These are phyloP conservation scores for Claviceps sp. DNA, from an alignment of 2,329 filamentous ascomycete species.

Conservation along the genomic window DNA sequence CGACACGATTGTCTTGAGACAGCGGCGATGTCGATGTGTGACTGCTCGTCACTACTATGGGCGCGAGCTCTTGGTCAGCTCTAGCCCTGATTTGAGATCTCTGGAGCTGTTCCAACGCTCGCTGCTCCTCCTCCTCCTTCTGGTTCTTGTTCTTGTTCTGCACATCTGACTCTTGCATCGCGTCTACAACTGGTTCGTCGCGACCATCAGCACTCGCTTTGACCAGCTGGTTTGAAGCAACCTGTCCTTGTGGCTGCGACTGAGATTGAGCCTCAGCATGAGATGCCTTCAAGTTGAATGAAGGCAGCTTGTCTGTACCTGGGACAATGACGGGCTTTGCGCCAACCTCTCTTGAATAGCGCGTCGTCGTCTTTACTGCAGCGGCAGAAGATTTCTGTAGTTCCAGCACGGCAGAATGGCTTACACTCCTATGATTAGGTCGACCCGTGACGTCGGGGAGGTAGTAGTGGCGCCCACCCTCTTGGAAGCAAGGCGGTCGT, in stretches of 20 bases:
- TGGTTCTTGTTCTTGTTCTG: background rate
- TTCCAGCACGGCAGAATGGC: constrained; percentile 9
- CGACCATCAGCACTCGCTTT: background rate
- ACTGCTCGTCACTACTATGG: background rate
- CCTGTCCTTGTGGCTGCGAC: background rate
- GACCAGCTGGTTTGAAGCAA: background rate
- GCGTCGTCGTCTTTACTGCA: constrained; percentile 7
- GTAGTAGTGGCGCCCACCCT: constrained; percentile 16
- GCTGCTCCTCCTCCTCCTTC: background rate
- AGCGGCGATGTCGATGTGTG: constrained; percentile 4
- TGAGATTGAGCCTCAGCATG: background rate
- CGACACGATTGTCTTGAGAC: background rate
- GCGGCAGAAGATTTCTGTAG: constrained; percentile 17
- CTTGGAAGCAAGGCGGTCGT: constrained; percentile 8
- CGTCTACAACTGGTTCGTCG: background rate
- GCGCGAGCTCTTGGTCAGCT: constrained; percentile 2
- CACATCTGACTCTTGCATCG: background rate
- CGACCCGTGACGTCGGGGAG: constrained; percentile 4
- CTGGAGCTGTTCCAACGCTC: background rate
- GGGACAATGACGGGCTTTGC: background rate
- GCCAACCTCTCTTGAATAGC: background rate
- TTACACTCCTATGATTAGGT: background rate
- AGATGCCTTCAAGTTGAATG: background rate
- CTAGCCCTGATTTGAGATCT: background rate
- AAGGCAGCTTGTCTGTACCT: background rate